A percentile compares a stretch with the other conserved stretches of the same genome.
Evolutionary conservation across 768 basidiomycete species (phyloP).

Genomic region (Mycena alexandri): DNA sequence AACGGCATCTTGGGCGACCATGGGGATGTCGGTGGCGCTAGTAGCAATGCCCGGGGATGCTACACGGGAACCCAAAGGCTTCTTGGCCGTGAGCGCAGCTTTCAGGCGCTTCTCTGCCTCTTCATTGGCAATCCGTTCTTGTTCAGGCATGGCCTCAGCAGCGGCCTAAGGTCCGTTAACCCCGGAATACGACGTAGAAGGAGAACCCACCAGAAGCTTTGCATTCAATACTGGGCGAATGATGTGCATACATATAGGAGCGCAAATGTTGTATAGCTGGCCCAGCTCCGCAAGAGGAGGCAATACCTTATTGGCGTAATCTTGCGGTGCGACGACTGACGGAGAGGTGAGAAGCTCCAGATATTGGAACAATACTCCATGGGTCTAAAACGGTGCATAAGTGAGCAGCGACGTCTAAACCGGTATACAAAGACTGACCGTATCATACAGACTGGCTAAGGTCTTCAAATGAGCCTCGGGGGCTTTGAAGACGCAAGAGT

Average conservation of each 20-base stretch:
- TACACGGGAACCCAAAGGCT: conserved; percentile 73
- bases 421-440: conserved; percentile 64
- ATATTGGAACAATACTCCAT: conserved; percentile 93
- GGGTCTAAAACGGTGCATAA: conserved; percentile 67
- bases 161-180: conserved; percentile 56
- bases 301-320: conserved; percentile 80
- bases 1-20: conserved; percentile 42
- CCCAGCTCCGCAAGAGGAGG: conserved; percentile 83
- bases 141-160: conserved; percentile 75
- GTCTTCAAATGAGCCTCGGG: conserved; percentile 87
- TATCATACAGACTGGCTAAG: conserved; percentile 88
- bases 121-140: conserved; percentile 76
- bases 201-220: conserved; percentile 65
- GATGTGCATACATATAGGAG: conserved; percentile 94
- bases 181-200: neutral
- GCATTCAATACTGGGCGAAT: conserved; percentile 84
- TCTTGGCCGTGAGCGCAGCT: conserved; percentile 83
- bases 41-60: conserved; percentile 68
- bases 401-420: conserved; percentile 34
- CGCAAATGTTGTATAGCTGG: conserved; percentile 81
- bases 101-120: conserved; percentile 87
- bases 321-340: conserved; percentile 72
- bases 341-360: conserved; percentile 87
- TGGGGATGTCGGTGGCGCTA: conserved; percentile 42
- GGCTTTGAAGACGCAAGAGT: conserved; percentile 83